Evolutionary conservation across 345 rosid species (phyloP), one percentile per base, ranked within the genome.

Genomic region (Gossypium ekmanianum): DNA sequence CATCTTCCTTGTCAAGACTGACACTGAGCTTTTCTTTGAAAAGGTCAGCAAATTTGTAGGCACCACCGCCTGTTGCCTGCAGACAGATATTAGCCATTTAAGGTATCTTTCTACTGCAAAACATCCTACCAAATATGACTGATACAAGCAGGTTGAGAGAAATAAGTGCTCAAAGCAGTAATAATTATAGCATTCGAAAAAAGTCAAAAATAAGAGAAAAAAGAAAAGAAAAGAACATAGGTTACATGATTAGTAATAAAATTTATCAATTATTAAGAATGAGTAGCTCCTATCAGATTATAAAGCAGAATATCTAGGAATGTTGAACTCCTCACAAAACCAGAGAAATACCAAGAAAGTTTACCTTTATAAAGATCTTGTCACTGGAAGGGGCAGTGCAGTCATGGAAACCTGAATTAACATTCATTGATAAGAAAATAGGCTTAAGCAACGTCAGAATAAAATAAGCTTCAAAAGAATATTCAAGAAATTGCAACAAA

Each of bases 61-160:
- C 99, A 75, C 99, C 98, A 43, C 99, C 99, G 54, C 99, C 98
- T 75, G 99, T 95, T 76, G 98, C 99, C 99, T 93, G 81, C 83
- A 54, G 73, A 81, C 20, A 81, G 68, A 75, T 59, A 65, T 61
- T 70, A 76, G 76, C 24, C 24, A 41, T 78, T 78, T 72, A 71
- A 77, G 29, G 44, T 58, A 24, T 68, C 57, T 24, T 51, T 76
- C 17, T 26, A 61, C 61, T 55, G 75, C 44, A 64, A 22, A 27
- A 39, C 14, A 52, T 24, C 64, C 61, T 17, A 29, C 24, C 29
- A 70, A 54, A 70, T 39, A 55, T 41, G 41, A 45, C 68, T 45
- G 6, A 24, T 3, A 44, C 29, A 14, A 44, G 34, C 73, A 69
- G 73, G 55, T 27, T 50, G 39, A 69, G 16, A 51, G 44, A 51